phyloP scores from a whole-genome alignment of 2,329 filamentous ascomycete species.

The Alternaria longipes region DNA sequence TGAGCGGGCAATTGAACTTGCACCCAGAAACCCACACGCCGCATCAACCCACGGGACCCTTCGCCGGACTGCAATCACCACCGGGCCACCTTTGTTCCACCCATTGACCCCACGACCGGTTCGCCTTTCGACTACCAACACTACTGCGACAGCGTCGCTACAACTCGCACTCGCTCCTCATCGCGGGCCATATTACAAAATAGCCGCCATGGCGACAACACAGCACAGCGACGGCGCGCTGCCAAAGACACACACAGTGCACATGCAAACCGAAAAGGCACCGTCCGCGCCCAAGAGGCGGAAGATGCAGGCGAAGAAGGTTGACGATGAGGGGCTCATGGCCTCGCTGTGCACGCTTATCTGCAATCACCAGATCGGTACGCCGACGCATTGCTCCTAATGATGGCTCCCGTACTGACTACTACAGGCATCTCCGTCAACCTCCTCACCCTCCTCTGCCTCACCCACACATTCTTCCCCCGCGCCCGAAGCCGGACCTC shows the following conservation, averaged over 20 bases:
- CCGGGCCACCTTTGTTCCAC: too few relatives aligned
- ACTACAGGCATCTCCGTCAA: slow-evolving; percentile 81
- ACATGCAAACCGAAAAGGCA: slow-evolving; percentile 22
- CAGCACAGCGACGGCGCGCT: slow-evolving; percentile 21
- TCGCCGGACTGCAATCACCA: neutral
- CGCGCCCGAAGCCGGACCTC: slow-evolving; percentile 79
- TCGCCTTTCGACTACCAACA: too few relatives aligned
- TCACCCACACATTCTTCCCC: slow-evolving; percentile 84
- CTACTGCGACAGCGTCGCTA: too few relatives aligned
- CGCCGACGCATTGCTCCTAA: slow-evolving; percentile 36
- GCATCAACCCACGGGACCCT: neutral
- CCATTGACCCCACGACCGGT: too few relatives aligned
- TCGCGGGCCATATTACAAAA: slow-evolving; percentile 12
- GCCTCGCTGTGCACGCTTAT: slow-evolving; percentile 73
- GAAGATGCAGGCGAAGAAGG: slow-evolving; percentile 55
- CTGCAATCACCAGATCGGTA: slow-evolving; percentile 83
- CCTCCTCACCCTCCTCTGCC: slow-evolving; percentile 80
- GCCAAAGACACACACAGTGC: slow-evolving; percentile 17
- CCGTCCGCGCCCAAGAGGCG: slow-evolving; percentile 26
- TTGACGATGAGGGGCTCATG: slow-evolving; percentile 69
- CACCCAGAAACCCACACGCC: neutral
- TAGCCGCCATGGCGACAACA: slow-evolving; percentile 28
- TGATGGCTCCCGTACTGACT: slow-evolving; percentile 6
- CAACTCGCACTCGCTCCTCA: too few relatives aligned
- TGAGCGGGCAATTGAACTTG: neutral